Evolutionary conservation across 352 stramenopile species (phyloP).

Genomic region (Phytopythium kandeliae): DNA sequence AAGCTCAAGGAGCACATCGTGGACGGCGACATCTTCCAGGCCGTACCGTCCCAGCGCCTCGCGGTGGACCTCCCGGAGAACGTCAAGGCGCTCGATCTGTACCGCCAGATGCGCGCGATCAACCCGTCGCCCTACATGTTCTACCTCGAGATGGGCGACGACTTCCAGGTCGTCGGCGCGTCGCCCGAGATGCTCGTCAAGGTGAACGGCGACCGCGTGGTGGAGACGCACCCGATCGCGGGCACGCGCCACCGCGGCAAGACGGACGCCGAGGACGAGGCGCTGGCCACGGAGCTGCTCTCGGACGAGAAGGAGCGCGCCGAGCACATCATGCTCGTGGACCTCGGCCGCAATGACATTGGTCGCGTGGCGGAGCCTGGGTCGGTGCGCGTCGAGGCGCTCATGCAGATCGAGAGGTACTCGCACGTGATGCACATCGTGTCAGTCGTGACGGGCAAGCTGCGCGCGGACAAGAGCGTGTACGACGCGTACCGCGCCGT

Average conservation of each 20-base stretch:
- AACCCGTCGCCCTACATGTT: slow-evolving; percentile 92
- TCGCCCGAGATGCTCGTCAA: slow-evolving; percentile 89
- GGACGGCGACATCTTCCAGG: slow-evolving; percentile 89
- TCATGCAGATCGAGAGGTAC: slow-evolving; percentile 92
- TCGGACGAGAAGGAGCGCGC: slow-evolving; percentile 86
- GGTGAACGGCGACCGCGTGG: slow-evolving; percentile 75
- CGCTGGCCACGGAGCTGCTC: slow-evolving; percentile 72
- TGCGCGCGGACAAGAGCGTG: slow-evolving; percentile 76
- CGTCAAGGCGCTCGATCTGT: slow-evolving; percentile 76
- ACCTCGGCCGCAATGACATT: slow-evolving; percentile 88
- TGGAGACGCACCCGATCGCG: slow-evolving; percentile 88
- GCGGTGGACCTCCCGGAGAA: slow-evolving; percentile 56
- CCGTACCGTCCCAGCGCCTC: slow-evolving; percentile 80
- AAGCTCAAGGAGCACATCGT: slow-evolving; percentile 88
- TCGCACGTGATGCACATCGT: slow-evolving; percentile 92
- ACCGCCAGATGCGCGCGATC: slow-evolving; percentile 85
- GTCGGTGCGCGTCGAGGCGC: slow-evolving; percentile 71
- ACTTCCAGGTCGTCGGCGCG: slow-evolving; percentile 85
- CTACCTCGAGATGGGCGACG: slow-evolving; percentile 75
- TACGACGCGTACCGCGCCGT: slow-evolving; percentile 88
- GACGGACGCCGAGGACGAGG: slow-evolving; percentile 83
- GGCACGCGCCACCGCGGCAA: slow-evolving; percentile 81
- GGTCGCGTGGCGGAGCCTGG: slow-evolving; percentile 80
- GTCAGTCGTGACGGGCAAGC: slow-evolving; percentile 80
- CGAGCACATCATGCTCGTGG: slow-evolving; percentile 92